Percentiles rank a stretch among this genome's conserved stretches.
Evolutionary conservation across 2,329 filamentous ascomycete species (phyloP).

Genomic region (Clarireedia sp.): DNA sequence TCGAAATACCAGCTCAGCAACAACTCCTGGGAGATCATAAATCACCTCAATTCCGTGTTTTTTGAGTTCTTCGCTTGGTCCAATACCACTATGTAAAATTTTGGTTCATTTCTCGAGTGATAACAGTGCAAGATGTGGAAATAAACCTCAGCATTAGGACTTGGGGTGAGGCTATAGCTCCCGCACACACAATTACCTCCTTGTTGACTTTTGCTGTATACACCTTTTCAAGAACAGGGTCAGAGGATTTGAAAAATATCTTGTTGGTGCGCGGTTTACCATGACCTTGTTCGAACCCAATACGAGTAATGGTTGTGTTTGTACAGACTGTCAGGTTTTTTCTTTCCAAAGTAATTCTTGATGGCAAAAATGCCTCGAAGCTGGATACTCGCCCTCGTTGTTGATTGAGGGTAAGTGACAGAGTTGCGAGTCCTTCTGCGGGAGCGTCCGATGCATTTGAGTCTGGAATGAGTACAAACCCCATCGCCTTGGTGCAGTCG

Average conservation of each 20-base stretch:
- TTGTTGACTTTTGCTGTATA: slow-evolving; percentile 7
- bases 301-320: background rate
- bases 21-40: slow-evolving; percentile 6
- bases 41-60: slow-evolving; percentile 5
- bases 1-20: slow-evolving; percentile 1
- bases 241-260: background rate
- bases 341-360: slow-evolving; percentile 3
- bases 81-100: slow-evolving; percentile 1
- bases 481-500: background rate
- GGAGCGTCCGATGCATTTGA: slow-evolving; percentile 4
- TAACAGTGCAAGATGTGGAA: background rate
- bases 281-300: background rate
- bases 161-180: slow-evolving; percentile 7
- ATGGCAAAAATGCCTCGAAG: slow-evolving; percentile 8
- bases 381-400: slow-evolving; percentile 7
- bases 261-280: background rate
- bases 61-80: slow-evolving; percentile 3
- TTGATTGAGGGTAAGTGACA: slow-evolving; percentile 6
- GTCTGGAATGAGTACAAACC: slow-evolving; percentile 5
- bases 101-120: background rate
- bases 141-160: slow-evolving; percentile 11
- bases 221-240: background rate
- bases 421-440: slow-evolving; percentile 4
- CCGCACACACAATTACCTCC: slow-evolving; percentile 8
- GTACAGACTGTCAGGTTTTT: slow-evolving; percentile 11